phyloP scores from a whole-genome alignment of 257 asterid genomes.

The Schizonepeta tenuifolia region DNA sequence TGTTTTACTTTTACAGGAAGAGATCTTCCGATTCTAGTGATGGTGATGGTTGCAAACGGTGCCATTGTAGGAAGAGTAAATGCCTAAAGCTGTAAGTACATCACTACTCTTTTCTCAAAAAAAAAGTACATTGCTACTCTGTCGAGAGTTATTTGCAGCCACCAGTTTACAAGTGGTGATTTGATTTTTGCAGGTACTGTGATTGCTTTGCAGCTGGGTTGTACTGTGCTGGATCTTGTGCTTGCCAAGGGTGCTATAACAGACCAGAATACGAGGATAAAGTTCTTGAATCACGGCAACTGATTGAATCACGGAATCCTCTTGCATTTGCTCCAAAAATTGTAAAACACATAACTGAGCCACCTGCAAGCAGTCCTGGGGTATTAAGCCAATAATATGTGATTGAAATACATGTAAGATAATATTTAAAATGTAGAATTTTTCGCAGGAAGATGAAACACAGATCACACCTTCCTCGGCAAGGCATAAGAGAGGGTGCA shows the following conservation, averaged over 20 bases:
- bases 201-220: constrained; percentile 85
- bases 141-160: constrained; percentile 21
- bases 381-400: constrained; percentile 38
- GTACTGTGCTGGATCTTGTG: constrained; percentile 71
- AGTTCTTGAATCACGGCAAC: constrained; percentile 59
- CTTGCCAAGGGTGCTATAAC: constrained; percentile 80
- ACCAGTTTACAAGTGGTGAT: constrained; percentile 24
- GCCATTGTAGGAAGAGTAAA: constrained; percentile 79
- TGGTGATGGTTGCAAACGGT: constrained; percentile 63
- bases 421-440: constrained; percentile 20
- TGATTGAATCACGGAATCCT: constrained; percentile 72
- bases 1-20: constrained; percentile 49
- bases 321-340: constrained; percentile 77
- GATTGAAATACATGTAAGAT: constrained; percentile 17
- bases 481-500: constrained; percentile 88
- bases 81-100: constrained; percentile 81
- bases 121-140: constrained; percentile 43
- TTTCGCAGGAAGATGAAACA: constrained; percentile 55
- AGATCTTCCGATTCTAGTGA: constrained; percentile 45
- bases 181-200: constrained; percentile 63
- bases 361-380: constrained; percentile 47
- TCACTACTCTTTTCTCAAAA: constrained; percentile 30
- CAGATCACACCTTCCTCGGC: constrained; percentile 60
- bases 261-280: constrained; percentile 63
- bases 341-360: constrained; percentile 41